Conservation (phyloP, 2,329 filamentous ascomycete species). For the Cladosporium sp. region DNA sequence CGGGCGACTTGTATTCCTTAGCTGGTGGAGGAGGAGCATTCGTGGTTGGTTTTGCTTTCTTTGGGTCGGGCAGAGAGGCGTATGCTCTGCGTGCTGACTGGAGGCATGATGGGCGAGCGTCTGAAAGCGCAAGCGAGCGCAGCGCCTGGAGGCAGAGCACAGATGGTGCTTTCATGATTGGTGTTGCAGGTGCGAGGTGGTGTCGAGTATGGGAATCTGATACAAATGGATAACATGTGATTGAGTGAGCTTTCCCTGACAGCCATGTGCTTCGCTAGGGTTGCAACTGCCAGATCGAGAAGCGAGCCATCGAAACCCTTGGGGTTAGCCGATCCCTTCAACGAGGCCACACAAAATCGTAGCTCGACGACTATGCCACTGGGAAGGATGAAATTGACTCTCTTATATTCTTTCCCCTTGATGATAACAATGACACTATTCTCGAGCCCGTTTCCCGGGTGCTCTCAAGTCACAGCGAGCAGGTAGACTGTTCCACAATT, state of each 20-base stretch:
- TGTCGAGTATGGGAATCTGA: neutral
- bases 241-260: neutral
- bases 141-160: conserved; percentile 31
- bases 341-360: neutral
- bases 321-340: neutral
- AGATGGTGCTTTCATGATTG: conserved; percentile 35
- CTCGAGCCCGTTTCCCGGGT: neutral
- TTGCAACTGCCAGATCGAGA: neutral
- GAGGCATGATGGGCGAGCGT: conserved; percentile 16
- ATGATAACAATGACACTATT: neutral
- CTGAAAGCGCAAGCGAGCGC: conserved; percentile 28
- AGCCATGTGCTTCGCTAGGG: neutral
- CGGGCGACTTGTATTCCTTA: conserved; percentile 12
- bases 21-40: conserved; percentile 20
- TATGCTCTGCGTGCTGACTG: conserved; percentile 25
- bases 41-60: conserved; percentile 24
- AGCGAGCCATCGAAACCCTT: neutral
- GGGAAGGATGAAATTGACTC: no score
- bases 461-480: no score
- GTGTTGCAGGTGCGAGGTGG: neutral
- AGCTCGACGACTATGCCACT: neutral
- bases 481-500: no score
- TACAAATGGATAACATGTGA: neutral
- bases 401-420: neutral
- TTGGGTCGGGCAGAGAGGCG: conserved; percentile 24